Evolutionary conservation across 2,329 filamentous ascomycete species (phyloP), one percentile per base, ranked within the genome.

Genomic region (Zymoseptoria tritici): DNA sequence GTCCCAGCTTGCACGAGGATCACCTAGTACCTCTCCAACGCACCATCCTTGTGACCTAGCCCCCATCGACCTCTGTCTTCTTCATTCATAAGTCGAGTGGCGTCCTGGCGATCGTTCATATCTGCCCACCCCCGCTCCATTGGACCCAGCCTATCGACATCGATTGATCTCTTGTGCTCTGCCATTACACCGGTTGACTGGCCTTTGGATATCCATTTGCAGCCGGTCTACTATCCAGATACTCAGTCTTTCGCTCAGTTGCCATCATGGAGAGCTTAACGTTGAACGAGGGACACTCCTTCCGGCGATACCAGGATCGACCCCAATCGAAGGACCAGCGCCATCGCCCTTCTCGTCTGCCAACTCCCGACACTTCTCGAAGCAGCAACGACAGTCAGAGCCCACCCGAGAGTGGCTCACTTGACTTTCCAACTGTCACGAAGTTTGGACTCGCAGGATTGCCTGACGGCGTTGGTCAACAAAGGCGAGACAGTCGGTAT

Each of bases 311-410:
- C 53, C 60, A 56, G 3, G 52, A 24, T 13, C 52, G 22, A 24
- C n/a, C n/a, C n/a, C 52, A 16, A 19, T 29, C 57, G 13, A 62
- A 62, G 49, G 64, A 66, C 31, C 56, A 57, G 52, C 60, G 60
- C 55, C 57, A 61, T 53, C 61, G 57, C 22, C 79, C 49, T 36
- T 64, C 67, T 31, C 68, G 68, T 29, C 62, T 72, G 13, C 68
- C 68, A 22, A 72, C 69, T 3, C 70, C 70, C 46, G 69, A 72
- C 49, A 62, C 64, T 46, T 71, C 70, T 19, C 64, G 63, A 46
- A 66, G 63, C 49, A 70, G 70, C 57, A 65, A 67, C 62, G 66
- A 70, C 21, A 58, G 59, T 49, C 61, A 60, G 29, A 64, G 62
- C 42, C 64, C 61, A 20, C 57, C 59, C 24, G 58, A 64, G 46